phyloP scores from a whole-genome alignment of 192 early-diverging fungal species.

The Coemansia sp. region DNA sequence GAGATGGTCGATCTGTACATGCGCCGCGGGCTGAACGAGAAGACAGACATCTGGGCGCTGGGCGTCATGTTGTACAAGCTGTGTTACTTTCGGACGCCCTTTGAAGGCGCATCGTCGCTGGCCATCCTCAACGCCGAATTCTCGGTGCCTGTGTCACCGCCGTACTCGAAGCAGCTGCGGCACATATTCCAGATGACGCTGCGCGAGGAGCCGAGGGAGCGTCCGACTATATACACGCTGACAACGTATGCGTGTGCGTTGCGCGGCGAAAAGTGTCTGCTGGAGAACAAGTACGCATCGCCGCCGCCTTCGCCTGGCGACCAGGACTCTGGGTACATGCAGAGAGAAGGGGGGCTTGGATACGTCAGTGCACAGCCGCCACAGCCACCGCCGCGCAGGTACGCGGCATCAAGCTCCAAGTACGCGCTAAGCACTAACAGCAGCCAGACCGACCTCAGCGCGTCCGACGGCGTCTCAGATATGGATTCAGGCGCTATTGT shows the following conservation, averaged over 20 bases:
- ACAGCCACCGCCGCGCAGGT: slow-evolving; percentile 31
- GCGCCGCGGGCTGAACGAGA: slow-evolving; percentile 78
- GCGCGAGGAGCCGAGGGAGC: slow-evolving; percentile 67
- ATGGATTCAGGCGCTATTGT: slow-evolving; percentile 55
- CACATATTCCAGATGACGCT: slow-evolving; percentile 71
- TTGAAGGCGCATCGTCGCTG: slow-evolving; percentile 83
- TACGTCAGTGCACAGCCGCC: slow-evolving; percentile 16
- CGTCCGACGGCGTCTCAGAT: slow-evolving; percentile 49
- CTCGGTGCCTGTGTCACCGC: slow-evolving; percentile 70
- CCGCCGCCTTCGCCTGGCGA: slow-evolving; percentile 22
- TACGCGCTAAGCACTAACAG: slow-evolving; percentile 27
- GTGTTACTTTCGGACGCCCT: slow-evolving; percentile 93
- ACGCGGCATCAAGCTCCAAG: slow-evolving; percentile 27
- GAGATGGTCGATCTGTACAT: slow-evolving; percentile 94
- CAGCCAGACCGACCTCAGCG: slow-evolving; percentile 31
- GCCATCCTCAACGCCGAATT: slow-evolving; percentile 89
- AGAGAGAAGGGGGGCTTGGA: slow-evolving; percentile 7
- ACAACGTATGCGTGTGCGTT: slow-evolving; percentile 65
- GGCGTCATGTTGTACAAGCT: slow-evolving; percentile 95
- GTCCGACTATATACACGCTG: slow-evolving; percentile 81
- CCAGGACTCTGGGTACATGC: background rate
- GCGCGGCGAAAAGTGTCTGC: slow-evolving; percentile 37
- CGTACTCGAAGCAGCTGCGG: slow-evolving; percentile 60
- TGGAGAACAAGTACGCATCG: slow-evolving; percentile 46
- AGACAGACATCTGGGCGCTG: slow-evolving; percentile 81